Evolutionary conservation across 2,329 filamentous ascomycete genomes (phyloP).

Genomic region (Myriosclerotinia duriaeana): DNA sequence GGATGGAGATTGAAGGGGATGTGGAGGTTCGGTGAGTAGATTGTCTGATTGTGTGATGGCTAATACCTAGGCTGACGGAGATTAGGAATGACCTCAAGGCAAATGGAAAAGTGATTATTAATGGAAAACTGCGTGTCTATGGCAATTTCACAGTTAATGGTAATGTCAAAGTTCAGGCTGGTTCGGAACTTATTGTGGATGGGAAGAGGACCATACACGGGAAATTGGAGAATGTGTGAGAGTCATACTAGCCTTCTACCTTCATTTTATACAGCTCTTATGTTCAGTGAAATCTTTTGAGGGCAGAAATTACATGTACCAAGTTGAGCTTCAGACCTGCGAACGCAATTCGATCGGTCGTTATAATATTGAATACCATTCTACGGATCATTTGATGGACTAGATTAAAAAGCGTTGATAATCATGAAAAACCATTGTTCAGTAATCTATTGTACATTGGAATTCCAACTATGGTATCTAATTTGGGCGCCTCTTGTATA

Average conservation of each 20-base stretch:
- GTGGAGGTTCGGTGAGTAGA: slow-evolving; percentile 28
- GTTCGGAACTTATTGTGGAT: slow-evolving; percentile 30
- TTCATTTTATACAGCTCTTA: not conserved
- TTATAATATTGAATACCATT: not conserved
- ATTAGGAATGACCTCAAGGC: slow-evolving; percentile 27
- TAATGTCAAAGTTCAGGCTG: slow-evolving; percentile 27
- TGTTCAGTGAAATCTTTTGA: not conserved
- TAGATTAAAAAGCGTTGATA: not conserved
- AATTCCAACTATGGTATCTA: slow-evolving; percentile 16
- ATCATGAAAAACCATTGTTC: not conserved
- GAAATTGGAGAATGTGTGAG: slow-evolving; percentile 25
- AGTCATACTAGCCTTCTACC: not conserved
- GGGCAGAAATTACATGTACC: not conserved
- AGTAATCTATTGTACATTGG: slow-evolving; percentile 5
- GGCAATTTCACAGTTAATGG: slow-evolving; percentile 34
- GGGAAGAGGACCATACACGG: slow-evolving; percentile 36
- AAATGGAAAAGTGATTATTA: slow-evolving; percentile 26
- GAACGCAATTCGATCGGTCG: too few relatives aligned
- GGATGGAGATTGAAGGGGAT: slow-evolving; percentile 13
- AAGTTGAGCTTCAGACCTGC: not conserved
- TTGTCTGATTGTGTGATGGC: not conserved
- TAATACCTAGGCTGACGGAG: not conserved
- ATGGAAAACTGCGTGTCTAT: slow-evolving; percentile 30
- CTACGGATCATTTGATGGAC: not conserved
- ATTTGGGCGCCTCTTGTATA: not conserved